Evolutionary conservation across 2,329 filamentous ascomycete genomes (phyloP), one percentile per base, ranked within the genome.

Genomic region (Aspergillus udagawae): DNA sequence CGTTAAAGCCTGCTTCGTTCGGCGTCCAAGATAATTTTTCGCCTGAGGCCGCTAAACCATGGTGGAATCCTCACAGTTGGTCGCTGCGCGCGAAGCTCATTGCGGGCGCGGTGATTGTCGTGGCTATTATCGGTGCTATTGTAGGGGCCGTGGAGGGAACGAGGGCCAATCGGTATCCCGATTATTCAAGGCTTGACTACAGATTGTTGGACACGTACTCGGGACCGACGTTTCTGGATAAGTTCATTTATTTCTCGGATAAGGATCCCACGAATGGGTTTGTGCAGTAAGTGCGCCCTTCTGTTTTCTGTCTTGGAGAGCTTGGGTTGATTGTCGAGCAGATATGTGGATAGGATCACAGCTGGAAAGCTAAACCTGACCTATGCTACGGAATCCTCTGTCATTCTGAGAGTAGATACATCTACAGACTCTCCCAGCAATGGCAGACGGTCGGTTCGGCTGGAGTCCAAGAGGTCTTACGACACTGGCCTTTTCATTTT

Each of bases 401-500:
- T 85, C 9, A 65, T 88, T 20, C 68, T 89, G 29, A 78, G 75
- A 47, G 86, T 89, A 51, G 86, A 89, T 67, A 85, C 83, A 10
- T 79, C 77, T 1, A 82, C 85, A 17, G 79, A 79, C 8, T 81
- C 85, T 60, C 81, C 84, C 20, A 80, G 80, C 2, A 83, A 79
- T 0, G 86, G 85, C 51, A 84, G 86, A 23, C 83, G 83, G 71
- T 87, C 84, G 0, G 84, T 88, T 14, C 84, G 86, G 14, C 74
- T 88, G 55, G 79, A 83, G 59, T 88, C 85, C 38, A 86, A 83
- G 66, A 76, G 71, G 48, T 81, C 81, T 48, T 88, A 87, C 71
- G 71, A 84, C 65, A 73, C 68, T n/a, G 86, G 86, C 0, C 80
- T 88, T n/a, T 88, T 88, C 73, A 75, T 88, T 65, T 88, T 88